Base-by-base conservation (phyloP, 1,284 basidiomycete species). In the Spongiforma sp. region DNA sequence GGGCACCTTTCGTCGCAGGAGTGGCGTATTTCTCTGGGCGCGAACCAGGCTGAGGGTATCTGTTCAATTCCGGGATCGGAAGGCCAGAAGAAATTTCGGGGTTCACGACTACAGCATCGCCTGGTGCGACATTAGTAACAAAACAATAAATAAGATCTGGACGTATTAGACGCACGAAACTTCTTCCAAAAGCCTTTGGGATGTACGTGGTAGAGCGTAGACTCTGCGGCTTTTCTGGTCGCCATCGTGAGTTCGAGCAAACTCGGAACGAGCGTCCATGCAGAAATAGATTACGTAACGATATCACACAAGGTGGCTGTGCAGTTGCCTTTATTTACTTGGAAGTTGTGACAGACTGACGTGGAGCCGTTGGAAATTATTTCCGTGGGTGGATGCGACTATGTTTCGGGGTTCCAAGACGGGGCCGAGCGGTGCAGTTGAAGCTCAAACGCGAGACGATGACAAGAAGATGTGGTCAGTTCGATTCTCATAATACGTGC, bases 131-230 rank as follows among this genome's bases (percentile, higher is more conserved):
- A 60, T 71, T 32, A 67, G 67, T 19, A 61, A 60, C 34, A 12
- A 37, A 10, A 57, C 55, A 36, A 64, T 50, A 63, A 33, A n/a
- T n/a, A n/a, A n/a, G 41, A 4, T 55, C 46, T 32, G 15, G 48
- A 24, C 32, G 62, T 11, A 24, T 52, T 9, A 0, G 6, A 64
- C 93, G 68, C 71, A 95, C 94, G 89, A 77, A 96, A 93, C 82
- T 91, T 94, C 87, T 96, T 96, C 95, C 94, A 96, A 78, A 96
- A 95, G 3, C 94, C 94, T 75, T 88, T 91, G 15, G 94, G 91
- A 71, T 86, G 88, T 68, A 94, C 86, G 76, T 96, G 95, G 79
- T 96, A 96, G 54, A 94, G 85, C 8, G 93, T 94, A 52, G 90
- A 89, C 75, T 96, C 93, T 67, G 93, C 92, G 43, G 82, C 85